Evolutionary conservation across 2,329 filamentous ascomycete species (phyloP).

Genomic region (Colletotrichum sp.): DNA sequence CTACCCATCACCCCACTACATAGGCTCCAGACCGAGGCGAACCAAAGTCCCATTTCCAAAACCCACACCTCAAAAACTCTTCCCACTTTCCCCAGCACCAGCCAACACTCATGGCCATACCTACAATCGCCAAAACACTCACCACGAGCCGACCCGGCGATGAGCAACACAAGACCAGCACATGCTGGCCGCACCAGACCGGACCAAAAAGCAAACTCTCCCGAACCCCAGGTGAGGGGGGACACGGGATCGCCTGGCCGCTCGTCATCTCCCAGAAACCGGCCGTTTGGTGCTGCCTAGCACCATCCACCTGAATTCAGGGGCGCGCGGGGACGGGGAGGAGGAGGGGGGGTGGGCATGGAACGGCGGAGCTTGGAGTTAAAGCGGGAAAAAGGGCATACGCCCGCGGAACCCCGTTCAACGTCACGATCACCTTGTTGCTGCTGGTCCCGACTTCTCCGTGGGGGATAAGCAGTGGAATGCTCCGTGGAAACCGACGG

Average conservation of each 20-base stretch:
- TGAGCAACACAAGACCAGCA: neutral
- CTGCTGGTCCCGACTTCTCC: neutral
- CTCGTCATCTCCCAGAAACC: neutral
- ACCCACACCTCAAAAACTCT: neutral
- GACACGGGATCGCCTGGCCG: neutral
- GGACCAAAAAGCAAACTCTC: neutral
- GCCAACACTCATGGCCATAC: neutral
- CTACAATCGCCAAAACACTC: neutral
- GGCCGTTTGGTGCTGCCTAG: neutral
- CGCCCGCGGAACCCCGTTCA: neutral
- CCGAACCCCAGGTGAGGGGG: neutral
- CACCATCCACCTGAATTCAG: neutral
- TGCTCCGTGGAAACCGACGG: neutral
- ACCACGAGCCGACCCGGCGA: neutral
- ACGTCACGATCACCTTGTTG: neutral
- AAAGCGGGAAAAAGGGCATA: neutral
- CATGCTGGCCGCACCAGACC: neutral
- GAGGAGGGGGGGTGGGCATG: neutral
- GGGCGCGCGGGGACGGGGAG: neutral
- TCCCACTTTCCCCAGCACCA: neutral
- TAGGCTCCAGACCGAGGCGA: neutral
- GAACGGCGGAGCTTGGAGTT: neutral
- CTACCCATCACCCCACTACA: neutral
- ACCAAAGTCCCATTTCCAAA: neutral
- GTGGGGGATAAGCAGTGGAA: neutral